Evolutionary conservation across 164 flowering plant genomes (phyloP).

Genomic region (Cinnamomum micranthum): DNA sequence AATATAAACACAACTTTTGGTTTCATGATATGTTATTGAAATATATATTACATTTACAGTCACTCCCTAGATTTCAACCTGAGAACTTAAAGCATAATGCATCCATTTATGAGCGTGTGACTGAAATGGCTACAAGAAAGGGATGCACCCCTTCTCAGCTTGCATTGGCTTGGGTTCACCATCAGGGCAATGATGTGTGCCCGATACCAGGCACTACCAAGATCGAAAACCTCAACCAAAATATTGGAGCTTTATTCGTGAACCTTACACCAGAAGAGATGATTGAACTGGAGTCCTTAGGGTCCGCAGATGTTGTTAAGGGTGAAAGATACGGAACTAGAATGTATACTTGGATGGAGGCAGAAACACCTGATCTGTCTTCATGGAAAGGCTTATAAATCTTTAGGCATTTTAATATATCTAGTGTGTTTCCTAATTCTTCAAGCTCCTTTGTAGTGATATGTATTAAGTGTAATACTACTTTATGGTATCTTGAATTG

Average conservation of each 20-base stretch:
- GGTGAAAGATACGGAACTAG: slow-evolving; percentile 25
- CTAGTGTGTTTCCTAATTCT: not conserved
- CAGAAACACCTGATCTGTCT: slow-evolving; percentile 26
- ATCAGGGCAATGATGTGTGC: slow-evolving; percentile 35
- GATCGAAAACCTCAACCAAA: slow-evolving; percentile 39
- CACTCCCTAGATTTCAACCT: slow-evolving; percentile 26
- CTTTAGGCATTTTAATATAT: not conserved
- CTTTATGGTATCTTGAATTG: no score
- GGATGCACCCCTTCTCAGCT: slow-evolving; percentile 40
- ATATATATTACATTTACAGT: slow-evolving; percentile 14
- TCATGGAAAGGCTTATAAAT: slow-evolving; percentile 21
- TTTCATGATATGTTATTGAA: not conserved
- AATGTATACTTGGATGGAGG: slow-evolving; percentile 8
- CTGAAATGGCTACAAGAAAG: slow-evolving; percentile 26
- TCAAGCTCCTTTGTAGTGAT: not conserved
- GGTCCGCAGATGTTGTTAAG: slow-evolving; percentile 25
- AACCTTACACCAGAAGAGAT: slow-evolving; percentile 36
- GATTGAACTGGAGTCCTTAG: slow-evolving; percentile 34
- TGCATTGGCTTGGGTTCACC: slow-evolving; percentile 43
- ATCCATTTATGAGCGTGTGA: slow-evolving; percentile 24
- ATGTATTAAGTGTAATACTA: no score
- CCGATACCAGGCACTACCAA: slow-evolving; percentile 54
- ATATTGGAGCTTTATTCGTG: slow-evolving; percentile 38
- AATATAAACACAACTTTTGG: no score
- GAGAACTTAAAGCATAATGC: slow-evolving; percentile 36